phyloP scores from a whole-genome alignment of 2,329 filamentous ascomycete genomes.

The Cladosporium sp. region DNA sequence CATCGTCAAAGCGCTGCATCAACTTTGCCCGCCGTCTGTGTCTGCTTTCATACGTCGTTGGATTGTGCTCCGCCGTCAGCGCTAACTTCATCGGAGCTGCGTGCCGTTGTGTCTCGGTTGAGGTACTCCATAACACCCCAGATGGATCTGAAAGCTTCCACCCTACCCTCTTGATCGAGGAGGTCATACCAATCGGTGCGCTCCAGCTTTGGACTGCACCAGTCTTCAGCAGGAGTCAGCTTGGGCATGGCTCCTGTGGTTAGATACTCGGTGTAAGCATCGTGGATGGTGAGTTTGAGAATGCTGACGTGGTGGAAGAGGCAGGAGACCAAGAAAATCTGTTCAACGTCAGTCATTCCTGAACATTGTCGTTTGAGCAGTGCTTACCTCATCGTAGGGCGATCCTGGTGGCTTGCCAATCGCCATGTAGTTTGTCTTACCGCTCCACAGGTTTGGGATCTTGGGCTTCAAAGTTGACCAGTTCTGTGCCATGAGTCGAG shows the following conservation, averaged over 20 bases:
- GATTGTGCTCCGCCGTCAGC: background rate
- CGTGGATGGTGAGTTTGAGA: conserved; percentile 58
- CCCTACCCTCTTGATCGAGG: conserved; percentile 54
- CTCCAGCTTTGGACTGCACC: conserved; percentile 55
- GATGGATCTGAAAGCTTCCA: conserved; percentile 56
- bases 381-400: conserved; percentile 48
- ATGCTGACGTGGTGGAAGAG: conserved; percentile 64
- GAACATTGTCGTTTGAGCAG: background rate
- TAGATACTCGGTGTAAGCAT: conserved; percentile 57
- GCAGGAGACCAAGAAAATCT: conserved; percentile 63
- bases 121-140: conserved; percentile 61
- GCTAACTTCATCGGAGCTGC: background rate
- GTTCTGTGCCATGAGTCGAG: conserved; percentile 47
- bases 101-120: conserved; percentile 30
- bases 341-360: background rate
- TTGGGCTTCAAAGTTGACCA: conserved; percentile 53
- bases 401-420: conserved; percentile 52
- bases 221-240: conserved; percentile 39
- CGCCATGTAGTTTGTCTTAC: conserved; percentile 55
- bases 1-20: background rate
- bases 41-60: background rate
- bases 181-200: conserved; percentile 62
- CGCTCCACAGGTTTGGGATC: conserved; percentile 57
- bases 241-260: conserved; percentile 43
- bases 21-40: background rate